These are phyloP conservation scores for Scutellaria galericulata DNA, from an alignment of 257 asterid species.

Conservation along the genomic window DNA sequence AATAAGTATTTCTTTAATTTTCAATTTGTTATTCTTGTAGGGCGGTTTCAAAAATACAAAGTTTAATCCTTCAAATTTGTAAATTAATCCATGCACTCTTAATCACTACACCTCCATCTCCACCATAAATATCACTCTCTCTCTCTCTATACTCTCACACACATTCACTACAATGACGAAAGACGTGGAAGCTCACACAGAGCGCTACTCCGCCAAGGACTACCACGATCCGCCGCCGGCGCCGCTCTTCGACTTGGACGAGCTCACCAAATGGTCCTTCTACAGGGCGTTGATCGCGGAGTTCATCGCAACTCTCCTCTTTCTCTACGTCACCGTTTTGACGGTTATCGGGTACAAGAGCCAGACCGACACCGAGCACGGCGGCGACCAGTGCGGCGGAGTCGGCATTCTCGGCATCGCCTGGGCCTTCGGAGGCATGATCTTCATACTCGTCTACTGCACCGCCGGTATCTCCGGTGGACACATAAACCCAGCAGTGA, in stretches of 20 bases:
- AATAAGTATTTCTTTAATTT: background rate
- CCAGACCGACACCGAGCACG: conserved; percentile 40
- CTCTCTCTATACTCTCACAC: background rate
- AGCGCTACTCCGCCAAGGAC: conserved; percentile 54
- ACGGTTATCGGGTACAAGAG: conserved; percentile 79
- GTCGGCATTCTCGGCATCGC: conserved; percentile 85
- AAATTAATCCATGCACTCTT: conserved; percentile 30
- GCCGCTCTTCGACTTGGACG: conserved; percentile 64
- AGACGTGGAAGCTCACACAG: conserved; percentile 37
- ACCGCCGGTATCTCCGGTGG: conserved; percentile 94
- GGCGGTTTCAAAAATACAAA: conserved; percentile 34
- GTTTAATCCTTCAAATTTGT: background rate
- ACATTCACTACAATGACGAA: conserved; percentile 25
- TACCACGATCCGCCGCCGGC: conserved; percentile 89
- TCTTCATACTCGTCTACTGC: conserved; percentile 86
- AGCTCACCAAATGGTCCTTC: conserved; percentile 75
- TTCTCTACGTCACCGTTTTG: conserved; percentile 70
- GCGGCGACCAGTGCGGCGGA: conserved; percentile 65
- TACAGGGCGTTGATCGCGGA: conserved; percentile 82
- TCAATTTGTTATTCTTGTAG: background rate
- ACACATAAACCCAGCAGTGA: conserved; percentile 81
- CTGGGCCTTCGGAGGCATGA: conserved; percentile 95
- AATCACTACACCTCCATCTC: conserved; percentile 10
- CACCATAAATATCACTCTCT: conserved; percentile 41
- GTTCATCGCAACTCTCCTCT: conserved; percentile 80